Conservation (phyloP, 2,329 filamentous ascomycete species). For the Basipetospora chlamydospora region DNA sequence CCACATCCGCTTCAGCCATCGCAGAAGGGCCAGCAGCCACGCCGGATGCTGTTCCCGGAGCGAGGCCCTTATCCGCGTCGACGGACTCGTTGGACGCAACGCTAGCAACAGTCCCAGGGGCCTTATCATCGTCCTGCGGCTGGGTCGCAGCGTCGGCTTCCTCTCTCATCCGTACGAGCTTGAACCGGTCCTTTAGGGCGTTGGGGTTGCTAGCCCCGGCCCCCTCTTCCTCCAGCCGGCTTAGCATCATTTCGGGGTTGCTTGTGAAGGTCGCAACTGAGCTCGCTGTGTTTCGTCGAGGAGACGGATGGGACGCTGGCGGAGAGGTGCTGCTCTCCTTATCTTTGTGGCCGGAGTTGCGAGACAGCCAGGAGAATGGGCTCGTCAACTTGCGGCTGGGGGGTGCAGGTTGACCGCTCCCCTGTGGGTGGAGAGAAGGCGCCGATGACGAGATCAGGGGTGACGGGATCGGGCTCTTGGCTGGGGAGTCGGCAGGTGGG, state of each 20-base stretch:
- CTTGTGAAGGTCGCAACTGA: constrained; percentile 67
- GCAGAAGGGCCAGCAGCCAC: constrained; percentile 62
- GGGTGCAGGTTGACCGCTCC: constrained; percentile 14
- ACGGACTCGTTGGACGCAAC: constrained; percentile 13
- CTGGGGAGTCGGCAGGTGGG: constrained; percentile 34
- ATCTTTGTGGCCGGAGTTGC: constrained; percentile 46
- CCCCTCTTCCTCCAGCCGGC: constrained; percentile 58
- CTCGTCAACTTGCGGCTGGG: constrained; percentile 62
- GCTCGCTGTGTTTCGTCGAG: constrained; percentile 58
- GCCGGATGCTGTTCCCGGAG: constrained; percentile 76
- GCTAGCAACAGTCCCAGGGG: constrained; percentile 13
- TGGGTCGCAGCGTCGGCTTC: constrained; percentile 44
- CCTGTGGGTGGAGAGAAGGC: constrained; percentile 17
- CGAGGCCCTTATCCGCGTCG: constrained; percentile 35
- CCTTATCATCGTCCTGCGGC: constrained; percentile 39
- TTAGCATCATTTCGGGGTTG: constrained; percentile 67
- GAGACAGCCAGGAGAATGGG: constrained; percentile 74
- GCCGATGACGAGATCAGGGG: too few species aligned
- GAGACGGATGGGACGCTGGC: constrained; percentile 27
- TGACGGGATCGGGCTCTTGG: constrained; percentile 28
- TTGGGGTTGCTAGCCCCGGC: constrained; percentile 36
- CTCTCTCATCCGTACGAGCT: constrained; percentile 59
- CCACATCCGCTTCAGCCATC: constrained; percentile 60
- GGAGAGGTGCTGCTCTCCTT: constrained; percentile 39
- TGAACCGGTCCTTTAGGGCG: constrained; percentile 66